phyloP scores from a whole-genome alignment of 208 protist genomes.

The Acanthamoeba castellanii region DNA sequence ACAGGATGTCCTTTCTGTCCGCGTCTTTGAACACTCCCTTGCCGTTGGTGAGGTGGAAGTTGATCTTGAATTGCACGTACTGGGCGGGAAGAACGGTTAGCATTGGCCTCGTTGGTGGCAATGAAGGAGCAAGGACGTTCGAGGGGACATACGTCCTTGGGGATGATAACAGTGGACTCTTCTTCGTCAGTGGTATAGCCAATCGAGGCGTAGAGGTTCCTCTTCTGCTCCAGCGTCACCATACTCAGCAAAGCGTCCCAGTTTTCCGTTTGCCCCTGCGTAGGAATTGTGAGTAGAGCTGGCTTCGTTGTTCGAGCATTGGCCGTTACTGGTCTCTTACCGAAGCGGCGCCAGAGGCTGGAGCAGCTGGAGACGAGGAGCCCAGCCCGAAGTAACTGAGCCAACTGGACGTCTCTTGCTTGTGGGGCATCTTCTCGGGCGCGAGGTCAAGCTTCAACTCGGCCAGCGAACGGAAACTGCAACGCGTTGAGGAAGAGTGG shows the following conservation, averaged over 20 bases:
- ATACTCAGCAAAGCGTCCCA: conserved; percentile 1
- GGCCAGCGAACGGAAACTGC: conserved; percentile 65
- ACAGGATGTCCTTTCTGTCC: conserved; percentile 27
- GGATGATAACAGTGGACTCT: conserved; percentile 39
- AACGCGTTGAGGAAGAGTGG: not conserved
- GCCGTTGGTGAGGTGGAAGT: conserved; percentile 61
- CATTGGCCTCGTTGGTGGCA: not conserved
- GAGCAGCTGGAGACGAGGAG: not conserved
- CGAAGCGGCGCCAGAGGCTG: not conserved
- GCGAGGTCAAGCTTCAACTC: conserved; percentile 19
- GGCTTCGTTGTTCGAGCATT: not conserved
- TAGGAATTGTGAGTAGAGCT: not conserved
- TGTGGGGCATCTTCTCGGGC: not conserved
- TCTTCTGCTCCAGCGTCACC: conserved; percentile 67
- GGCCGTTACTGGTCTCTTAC: not conserved
- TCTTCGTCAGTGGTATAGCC: conserved; percentile 48
- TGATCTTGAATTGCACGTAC: conserved; percentile 73
- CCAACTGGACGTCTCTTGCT: conserved; percentile 33
- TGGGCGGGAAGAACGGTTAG: not conserved
- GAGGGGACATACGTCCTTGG: conserved; percentile 28
- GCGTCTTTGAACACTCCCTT: conserved; percentile 26
- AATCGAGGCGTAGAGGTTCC: conserved; percentile 55
- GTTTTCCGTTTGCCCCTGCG: not conserved
- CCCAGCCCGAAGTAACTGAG: conserved; percentile 1
- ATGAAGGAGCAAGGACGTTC: not conserved